These are phyloP conservation scores for Rhodotorula mucilaginosa DNA, from an alignment of 1,284 basidiomycete genomes.

Conservation along the genomic window DNA sequence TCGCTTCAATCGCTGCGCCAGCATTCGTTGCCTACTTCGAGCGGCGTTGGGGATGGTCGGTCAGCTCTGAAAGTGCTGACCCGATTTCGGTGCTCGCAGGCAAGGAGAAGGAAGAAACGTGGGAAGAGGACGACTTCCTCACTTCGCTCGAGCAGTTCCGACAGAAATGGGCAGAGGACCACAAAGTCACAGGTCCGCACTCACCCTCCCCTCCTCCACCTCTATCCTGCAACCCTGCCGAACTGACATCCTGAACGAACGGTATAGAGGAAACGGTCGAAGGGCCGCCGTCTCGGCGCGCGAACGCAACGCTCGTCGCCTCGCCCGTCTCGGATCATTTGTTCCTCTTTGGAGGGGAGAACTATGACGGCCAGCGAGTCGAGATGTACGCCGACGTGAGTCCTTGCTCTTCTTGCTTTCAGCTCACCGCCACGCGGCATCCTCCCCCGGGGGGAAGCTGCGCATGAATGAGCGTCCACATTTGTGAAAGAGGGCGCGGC, in stretches of 20 bases:
- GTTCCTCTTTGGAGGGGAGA: conserved; percentile 57
- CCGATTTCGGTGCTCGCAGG: not conserved
- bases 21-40: no score
- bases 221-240: no score
- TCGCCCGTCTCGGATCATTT: conserved; percentile 52
- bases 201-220: not conserved
- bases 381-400: conserved; percentile 27
- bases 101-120: conserved; percentile 9
- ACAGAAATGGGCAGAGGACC: conserved; percentile 63
- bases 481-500: not conserved
- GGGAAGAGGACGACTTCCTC: conserved; percentile 72
- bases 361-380: conserved; percentile 67
- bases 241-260: not conserved
- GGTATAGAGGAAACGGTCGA: conserved; percentile 64
- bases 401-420: not conserved
- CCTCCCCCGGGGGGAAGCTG: no score
- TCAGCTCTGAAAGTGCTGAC: conserved; percentile 14
- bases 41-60: no score
- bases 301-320: conserved; percentile 73
- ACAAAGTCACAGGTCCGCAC: conserved; percentile 58
- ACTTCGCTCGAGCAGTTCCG: conserved; percentile 62
- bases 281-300: conserved; percentile 73
- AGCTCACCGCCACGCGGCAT: no score
- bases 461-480: not conserved
- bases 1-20: not conserved